Evolutionary conservation across 202 grass and related monocot species (phyloP).

Genomic region (Musa balbisiana): DNA sequence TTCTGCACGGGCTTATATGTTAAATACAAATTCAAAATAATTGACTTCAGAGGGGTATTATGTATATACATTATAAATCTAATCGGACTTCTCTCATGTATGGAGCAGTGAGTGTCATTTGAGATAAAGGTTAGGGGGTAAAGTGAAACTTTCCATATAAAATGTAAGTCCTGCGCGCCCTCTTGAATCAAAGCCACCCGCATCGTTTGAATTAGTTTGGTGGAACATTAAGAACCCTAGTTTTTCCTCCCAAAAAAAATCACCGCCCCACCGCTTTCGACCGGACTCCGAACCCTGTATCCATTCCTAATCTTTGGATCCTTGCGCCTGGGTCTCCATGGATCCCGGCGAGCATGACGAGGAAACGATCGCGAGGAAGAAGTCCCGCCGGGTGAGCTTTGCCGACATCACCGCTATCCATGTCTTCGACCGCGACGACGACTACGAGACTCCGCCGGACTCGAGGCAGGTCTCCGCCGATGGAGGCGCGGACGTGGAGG

Average conservation of each 20-base stretch:
- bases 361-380: slow-evolving; percentile 54
- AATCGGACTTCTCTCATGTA: too few species aligned
- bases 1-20: too few species aligned
- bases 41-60: too few species aligned
- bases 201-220: neutral
- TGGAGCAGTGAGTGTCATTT: too few species aligned
- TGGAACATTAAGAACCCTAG: neutral
- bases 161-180: too few species aligned
- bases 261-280: neutral
- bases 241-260: slow-evolving; percentile 8
- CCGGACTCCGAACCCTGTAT: slow-evolving; percentile 39
- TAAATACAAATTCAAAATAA: too few species aligned
- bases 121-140: too few species aligned
- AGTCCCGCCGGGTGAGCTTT: slow-evolving; percentile 88
- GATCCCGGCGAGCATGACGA: slow-evolving; percentile 38
- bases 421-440: slow-evolving; percentile 87
- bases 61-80: too few species aligned
- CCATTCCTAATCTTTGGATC: neutral
- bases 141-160: too few species aligned
- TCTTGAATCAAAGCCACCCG: neutral
- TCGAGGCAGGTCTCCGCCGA: slow-evolving; percentile 25
- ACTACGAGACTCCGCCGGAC: slow-evolving; percentile 53
- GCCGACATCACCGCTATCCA: slow-evolving; percentile 84
- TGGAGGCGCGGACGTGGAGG: slow-evolving; percentile 5
- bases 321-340: slow-evolving; percentile 12